Evolutionary conservation across 768 basidiomycete species (phyloP).

Genomic region (Chiua virens): DNA sequence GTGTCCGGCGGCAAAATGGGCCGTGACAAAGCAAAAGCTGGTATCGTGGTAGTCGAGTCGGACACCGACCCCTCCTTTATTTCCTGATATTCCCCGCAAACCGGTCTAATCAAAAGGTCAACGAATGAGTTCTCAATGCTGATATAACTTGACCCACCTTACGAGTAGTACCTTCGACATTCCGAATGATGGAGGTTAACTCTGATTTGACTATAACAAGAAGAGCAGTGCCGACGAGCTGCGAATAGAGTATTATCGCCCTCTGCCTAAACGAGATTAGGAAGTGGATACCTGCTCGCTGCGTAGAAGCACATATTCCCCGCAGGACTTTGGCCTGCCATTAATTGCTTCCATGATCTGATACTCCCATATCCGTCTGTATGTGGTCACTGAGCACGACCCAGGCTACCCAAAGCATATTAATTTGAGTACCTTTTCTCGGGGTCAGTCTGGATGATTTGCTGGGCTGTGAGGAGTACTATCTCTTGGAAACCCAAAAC

Average conservation of each 20-base stretch:
- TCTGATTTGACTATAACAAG: conserved; percentile 80
- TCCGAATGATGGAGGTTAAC: conserved; percentile 75
- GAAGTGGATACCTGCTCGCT: conserved; percentile 75
- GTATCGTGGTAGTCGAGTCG: conserved; percentile 91
- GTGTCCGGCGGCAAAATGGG: conserved; percentile 96
- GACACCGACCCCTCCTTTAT: conserved; percentile 95
- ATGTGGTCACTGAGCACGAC: not conserved
- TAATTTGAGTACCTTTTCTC: conserved; percentile 68
- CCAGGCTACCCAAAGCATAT: not conserved
- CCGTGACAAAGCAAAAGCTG: conserved; percentile 92
- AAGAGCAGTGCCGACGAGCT: conserved; percentile 95
- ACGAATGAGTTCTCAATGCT: not conserved
- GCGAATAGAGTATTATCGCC: conserved; percentile 9
- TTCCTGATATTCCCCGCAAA: conserved; percentile 90
- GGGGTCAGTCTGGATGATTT: conserved; percentile 94
- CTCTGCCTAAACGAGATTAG: not conserved
- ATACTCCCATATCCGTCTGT: conserved; percentile 86
- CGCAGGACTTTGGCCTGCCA: conserved; percentile 61
- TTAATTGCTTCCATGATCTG: conserved; percentile 80
- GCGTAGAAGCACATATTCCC: conserved; percentile 80
- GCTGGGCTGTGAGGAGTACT: conserved; percentile 95
- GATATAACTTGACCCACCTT: conserved; percentile 55
- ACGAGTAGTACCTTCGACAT: conserved; percentile 88
- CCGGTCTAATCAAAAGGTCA: conserved; percentile 59
- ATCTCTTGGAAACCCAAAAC: conserved; percentile 95